Evolutionary conservation across 2,329 filamentous ascomycete species (phyloP).

Genomic region (Akanthomyces muscarius): DNA sequence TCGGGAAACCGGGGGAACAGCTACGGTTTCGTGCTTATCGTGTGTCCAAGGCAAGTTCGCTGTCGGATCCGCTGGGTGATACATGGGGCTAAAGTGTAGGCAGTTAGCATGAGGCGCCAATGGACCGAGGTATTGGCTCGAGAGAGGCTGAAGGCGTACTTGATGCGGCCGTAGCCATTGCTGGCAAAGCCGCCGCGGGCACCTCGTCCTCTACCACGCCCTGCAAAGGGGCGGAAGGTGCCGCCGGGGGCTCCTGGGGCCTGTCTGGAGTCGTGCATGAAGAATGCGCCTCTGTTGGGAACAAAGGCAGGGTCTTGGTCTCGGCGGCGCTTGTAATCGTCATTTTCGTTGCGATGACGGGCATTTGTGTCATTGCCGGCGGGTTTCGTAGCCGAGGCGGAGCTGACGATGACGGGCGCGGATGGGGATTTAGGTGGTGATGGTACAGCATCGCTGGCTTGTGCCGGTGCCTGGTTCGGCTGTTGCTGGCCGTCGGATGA

Average conservation of each 20-base stretch:
- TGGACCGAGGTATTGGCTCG: background rate
- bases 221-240: constrained; percentile 65
- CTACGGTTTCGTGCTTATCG: constrained; percentile 81
- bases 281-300: constrained; percentile 90
- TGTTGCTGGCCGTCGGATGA: background rate
- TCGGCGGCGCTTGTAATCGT: constrained; percentile 83
- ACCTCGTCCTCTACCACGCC: constrained; percentile 61
- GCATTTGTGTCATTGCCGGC: constrained; percentile 56
- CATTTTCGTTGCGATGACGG: constrained; percentile 76
- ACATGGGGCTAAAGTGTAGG: constrained; percentile 31
- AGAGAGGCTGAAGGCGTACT: constrained; percentile 46
- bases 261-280: constrained; percentile 91
- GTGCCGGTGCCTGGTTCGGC: background rate
- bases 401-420: constrained; percentile 53
- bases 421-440: constrained; percentile 38
- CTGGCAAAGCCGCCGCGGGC: constrained; percentile 57
- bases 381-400: constrained; percentile 44
- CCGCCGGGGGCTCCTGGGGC: constrained; percentile 72
- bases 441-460: constrained; percentile 23
- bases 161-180: constrained; percentile 53
- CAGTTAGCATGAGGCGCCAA: constrained; percentile 25
- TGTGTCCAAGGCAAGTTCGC: constrained; percentile 82
- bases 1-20: constrained; percentile 38
- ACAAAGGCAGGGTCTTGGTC: constrained; percentile 91
- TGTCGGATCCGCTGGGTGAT: constrained; percentile 54